These are phyloP conservation scores for Xylaria sp. DNA, from an alignment of 2,329 filamentous ascomycete genomes.

Conservation along the genomic window DNA sequence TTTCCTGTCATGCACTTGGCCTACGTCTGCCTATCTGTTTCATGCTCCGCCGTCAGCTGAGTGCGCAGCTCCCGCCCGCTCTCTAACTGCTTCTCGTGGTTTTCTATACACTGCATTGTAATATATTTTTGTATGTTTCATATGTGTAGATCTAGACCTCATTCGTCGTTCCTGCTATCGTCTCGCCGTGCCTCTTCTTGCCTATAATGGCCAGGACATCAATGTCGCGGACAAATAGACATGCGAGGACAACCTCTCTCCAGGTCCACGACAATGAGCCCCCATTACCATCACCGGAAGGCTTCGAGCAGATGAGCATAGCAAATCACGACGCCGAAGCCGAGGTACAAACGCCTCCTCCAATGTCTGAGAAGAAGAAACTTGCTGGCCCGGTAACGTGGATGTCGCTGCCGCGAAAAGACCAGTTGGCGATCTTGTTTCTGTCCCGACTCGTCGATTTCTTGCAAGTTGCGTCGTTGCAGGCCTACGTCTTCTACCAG, in stretches of 20 bases:
- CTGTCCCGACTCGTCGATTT: conserved; percentile 78
- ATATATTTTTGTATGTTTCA: conserved; percentile 19
- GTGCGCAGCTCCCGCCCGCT: background rate
- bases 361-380: conserved; percentile 35
- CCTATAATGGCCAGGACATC: conserved; percentile 25
- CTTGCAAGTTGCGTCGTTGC: conserved; percentile 74
- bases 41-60: conserved; percentile 18
- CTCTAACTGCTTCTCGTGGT: background rate
- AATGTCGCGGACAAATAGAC: conserved; percentile 26
- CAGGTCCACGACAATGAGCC: conserved; percentile 32
- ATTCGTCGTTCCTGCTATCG: background rate
- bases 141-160: conserved; percentile 9
- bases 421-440: conserved; percentile 76
- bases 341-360: conserved; percentile 39
- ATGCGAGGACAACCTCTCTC: conserved; percentile 42
- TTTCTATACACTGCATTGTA: background rate
- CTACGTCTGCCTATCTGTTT: conserved; percentile 1
- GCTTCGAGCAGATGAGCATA: conserved; percentile 34
- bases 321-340: conserved; percentile 37
- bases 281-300: conserved; percentile 36
- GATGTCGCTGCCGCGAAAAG: conserved; percentile 75
- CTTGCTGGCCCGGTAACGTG: conserved; percentile 66
- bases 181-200: conserved; percentile 5
- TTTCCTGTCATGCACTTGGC: conserved; percentile 1
- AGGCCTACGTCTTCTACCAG: conserved; percentile 81